Evolutionary conservation across 2,329 filamentous ascomycete genomes (phyloP), one percentile per base, ranked within the genome.

Genomic region (Fusarium chlamydosporum): DNA sequence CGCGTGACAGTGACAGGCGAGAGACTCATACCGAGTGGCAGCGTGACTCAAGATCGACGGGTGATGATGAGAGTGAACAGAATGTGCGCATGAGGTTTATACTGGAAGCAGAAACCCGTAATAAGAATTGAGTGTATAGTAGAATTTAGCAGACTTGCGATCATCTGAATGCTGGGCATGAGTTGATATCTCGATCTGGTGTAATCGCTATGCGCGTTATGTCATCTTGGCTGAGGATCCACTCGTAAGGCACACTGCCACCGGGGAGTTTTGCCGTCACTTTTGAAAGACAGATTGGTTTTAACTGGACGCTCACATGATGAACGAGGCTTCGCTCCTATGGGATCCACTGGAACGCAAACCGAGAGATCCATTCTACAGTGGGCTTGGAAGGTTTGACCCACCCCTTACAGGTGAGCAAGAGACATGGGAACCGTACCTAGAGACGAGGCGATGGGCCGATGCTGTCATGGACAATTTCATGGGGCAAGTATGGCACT

Each of bases 391-490:
- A 26, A 20, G 26, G 26, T 46, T 46, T 42, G 54, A 61, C 42
- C 53, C 66, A 63, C 59, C 56, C 56, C 50, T 62, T 59, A 42
- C 55, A 66, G 60, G 45, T 58, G 43, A 64, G 59, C 23, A 35
- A 37, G 34, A 50, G 47, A 45, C 33, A n/a, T n/a, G n/a, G n/a
- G n/a, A 35, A 38, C 10, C 29, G 29, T 23, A 23, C 23, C 5
- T 29, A 29, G 31, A 46, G 47, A 62, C 59, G 34, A 62, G 63
- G 41, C 41, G 54, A 40, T 51, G 13, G 27, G 41, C 57, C 52
- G 45, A 69, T 69, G 67, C 53, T 69, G 67, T 70, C 67, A 70
- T 69, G 48, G 66, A 70, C 67, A 60, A 57, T 64, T 64, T 50
- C 61, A 64, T 59, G 51, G 31, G 61, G 51, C 61, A 29, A 48